Conservation (phyloP, 768 basidiomycete species). For the Chalciporus piperatus region DNA sequence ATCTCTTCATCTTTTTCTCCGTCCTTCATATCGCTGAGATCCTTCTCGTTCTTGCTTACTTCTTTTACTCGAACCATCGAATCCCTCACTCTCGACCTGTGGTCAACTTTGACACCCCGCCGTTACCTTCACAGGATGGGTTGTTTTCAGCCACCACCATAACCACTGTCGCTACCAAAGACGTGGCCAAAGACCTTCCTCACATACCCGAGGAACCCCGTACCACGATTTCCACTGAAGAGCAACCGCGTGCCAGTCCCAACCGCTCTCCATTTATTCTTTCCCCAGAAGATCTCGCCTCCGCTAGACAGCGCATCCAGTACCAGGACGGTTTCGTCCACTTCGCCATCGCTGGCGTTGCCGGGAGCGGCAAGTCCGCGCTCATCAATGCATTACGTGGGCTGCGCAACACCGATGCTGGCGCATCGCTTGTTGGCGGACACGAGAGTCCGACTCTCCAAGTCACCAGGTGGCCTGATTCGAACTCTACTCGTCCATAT, state of each 20-base stretch:
- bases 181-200: neutral
- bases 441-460: neutral
- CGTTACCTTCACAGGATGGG: neutral
- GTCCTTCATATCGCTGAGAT: neutral
- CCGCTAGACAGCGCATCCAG: neutral
- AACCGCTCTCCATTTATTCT: neutral
- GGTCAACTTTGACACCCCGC: neutral
- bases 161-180: neutral
- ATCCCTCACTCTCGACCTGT: neutral
- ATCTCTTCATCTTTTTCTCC: neutral
- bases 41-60: neutral
- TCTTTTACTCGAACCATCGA: neutral
- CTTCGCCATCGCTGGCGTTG: neutral
- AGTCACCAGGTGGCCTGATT: neutral
- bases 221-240: neutral
- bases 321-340: neutral
- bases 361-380: neutral
- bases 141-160: neutral
- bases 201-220: neutral
- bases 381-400: neutral
- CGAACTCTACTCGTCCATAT: neutral
- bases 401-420: neutral
- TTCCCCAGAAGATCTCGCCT: neutral
- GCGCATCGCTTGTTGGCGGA: neutral
- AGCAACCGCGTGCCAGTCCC: neutral